Percentiles rank a stretch among this genome's conserved stretches.
Evolutionary conservation across 108 stramenopile species (phyloP).

Genomic region (Skeletonema grethae): DNA sequence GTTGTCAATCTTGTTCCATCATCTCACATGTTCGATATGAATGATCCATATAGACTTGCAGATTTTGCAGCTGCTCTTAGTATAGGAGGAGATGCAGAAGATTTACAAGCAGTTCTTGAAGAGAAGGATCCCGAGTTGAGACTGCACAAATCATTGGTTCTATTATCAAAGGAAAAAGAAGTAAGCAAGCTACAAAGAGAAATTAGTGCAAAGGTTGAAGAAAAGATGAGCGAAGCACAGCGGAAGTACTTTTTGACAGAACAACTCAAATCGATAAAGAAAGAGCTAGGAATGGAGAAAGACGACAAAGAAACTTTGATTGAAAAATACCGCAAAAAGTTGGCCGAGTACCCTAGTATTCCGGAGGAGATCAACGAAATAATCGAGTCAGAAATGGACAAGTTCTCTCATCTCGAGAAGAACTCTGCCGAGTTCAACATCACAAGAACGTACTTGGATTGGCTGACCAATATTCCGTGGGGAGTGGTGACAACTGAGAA

Average conservation of each 20-base stretch:
- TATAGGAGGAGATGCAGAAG: slow-evolving; percentile 80
- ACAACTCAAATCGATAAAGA: slow-evolving; percentile 99
- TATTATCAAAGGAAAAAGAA: slow-evolving; percentile 90
- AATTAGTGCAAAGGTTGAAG: slow-evolving; percentile 93
- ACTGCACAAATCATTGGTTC: slow-evolving; percentile 86
- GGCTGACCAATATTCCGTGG: slow-evolving; percentile 96
- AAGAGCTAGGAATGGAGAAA: slow-evolving; percentile 98
- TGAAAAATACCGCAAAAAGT: slow-evolving; percentile 86
- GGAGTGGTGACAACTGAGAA: slow-evolving; percentile 83
- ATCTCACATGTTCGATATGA: slow-evolving; percentile 76
- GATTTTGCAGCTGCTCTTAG: slow-evolving; percentile 93
- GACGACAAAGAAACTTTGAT: slow-evolving; percentile 96
- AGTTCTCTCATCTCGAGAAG: slow-evolving; percentile 90
- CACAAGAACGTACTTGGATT: slow-evolving; percentile 95
- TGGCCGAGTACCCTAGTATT: slow-evolving; percentile 67
- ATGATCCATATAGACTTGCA: slow-evolving; percentile 94
- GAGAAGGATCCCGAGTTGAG: slow-evolving; percentile 89
- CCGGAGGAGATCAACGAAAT: slow-evolving; percentile 74
- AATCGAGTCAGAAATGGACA: slow-evolving; percentile 92
- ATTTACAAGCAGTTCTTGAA: slow-evolving; percentile 93
- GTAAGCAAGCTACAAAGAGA: slow-evolving; percentile 92
- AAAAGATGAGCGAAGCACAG: slow-evolving; percentile 93
- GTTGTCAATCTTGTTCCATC: slow-evolving; percentile 63
- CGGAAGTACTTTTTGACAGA: slow-evolving; percentile 95
- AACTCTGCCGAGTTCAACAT: slow-evolving; percentile 97